Percentiles rank a stretch among this genome's conserved stretches.
Evolutionary conservation across 371 early-diverging fungal genomes (phyloP).

Genomic region (Haplosporangium sp.): DNA sequence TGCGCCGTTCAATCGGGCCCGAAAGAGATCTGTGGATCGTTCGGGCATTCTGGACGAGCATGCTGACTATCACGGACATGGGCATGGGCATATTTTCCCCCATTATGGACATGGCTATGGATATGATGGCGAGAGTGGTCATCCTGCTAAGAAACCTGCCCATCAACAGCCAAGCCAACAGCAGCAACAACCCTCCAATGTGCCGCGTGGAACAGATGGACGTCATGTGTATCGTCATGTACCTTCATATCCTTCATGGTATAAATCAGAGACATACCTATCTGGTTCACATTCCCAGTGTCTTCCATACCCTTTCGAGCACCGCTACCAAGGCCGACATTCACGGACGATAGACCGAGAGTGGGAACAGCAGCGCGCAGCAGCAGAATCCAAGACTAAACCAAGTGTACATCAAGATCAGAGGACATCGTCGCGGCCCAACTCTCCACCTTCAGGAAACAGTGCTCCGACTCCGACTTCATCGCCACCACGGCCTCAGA

Average conservation of each 20-base stretch:
- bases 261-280: constrained; percentile 35
- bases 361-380: background rate
- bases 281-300: constrained; percentile 4
- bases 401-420: background rate
- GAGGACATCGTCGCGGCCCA: background rate
- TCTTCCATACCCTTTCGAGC: background rate
- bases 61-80: constrained; percentile 3
- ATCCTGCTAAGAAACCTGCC: constrained; percentile 23
- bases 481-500: background rate
- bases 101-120: constrained; percentile 7
- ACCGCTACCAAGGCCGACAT: background rate
- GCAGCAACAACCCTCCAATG: background rate
- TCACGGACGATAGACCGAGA: constrained; percentile 12
- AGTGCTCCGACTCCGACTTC: background rate
- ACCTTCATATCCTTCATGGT: constrained; percentile 48
- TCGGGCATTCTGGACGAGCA: constrained; percentile 18
- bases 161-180: constrained; percentile 7
- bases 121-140: constrained; percentile 7
- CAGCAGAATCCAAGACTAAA: background rate
- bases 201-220: background rate
- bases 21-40: constrained; percentile 30
- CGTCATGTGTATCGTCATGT: background rate
- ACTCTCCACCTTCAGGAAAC: constrained; percentile 2
- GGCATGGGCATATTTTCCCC: background rate
- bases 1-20: constrained; percentile 34